Evolutionary conservation across 78 protist species (phyloP), one percentile per base, ranked within the genome.

Genomic region (Monocercomonoides exilis): DNA sequence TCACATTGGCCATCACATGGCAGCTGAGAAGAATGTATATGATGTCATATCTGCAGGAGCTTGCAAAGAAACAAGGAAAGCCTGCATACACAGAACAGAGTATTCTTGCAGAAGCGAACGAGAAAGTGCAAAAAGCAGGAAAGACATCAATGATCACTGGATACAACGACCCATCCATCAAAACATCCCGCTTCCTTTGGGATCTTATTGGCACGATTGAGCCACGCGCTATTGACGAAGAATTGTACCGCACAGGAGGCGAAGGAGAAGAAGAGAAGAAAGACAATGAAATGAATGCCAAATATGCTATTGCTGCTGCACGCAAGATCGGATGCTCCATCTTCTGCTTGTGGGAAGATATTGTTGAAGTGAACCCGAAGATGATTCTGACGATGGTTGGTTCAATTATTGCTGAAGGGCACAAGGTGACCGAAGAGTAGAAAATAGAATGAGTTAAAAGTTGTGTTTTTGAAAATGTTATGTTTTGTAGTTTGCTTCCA

Each of bases 241-340:
- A 0, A 3, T 0, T 33, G 32, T 4, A n/a, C 64, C 87, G 3
- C 5, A 4, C 87, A 0, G 93, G 86, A 33, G 70, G 70, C 11
- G 21, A 11, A 54, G 38, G 38, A 11, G 70, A 54, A 21, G n/a
- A n/a, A n/a, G n/a, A n/a, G n/a, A n/a, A n/a, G n/a, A 94, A 85
- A 38, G 96, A 94, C 64, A 64, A 81, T 81, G 44, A 91, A 41
- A 4, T 35, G 84, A 96, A 96, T 2, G 87, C 87, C 45, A 42
- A 45, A 45, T 85, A 85, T 70, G 88, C 79, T 35, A 85, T 85
- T 5, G 35, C 84, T 1, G 81, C 44, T 29, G 88, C 88, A 1
- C 38, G 88, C 41, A 63, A 63, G 84, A 2, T 85, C 3, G 87
- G 87, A 32, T 1, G 2, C 33, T 1, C 87, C 80, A 45, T 85